Evolutionary conservation across 2,329 filamentous ascomycete genomes (phyloP).

Genomic region (Microsporum audouinii): DNA sequence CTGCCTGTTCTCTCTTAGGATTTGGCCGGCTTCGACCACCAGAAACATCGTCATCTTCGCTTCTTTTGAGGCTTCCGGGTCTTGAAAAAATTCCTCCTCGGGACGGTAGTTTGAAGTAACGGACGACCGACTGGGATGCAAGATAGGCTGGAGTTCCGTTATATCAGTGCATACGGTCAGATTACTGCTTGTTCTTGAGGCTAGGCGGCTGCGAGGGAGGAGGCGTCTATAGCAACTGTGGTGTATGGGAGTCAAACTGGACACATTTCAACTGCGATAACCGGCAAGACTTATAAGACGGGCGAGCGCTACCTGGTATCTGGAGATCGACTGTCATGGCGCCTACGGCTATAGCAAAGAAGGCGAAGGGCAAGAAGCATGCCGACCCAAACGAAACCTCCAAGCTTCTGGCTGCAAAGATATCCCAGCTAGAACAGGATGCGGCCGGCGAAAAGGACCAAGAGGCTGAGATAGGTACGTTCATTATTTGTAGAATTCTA

Average conservation of each 20-base stretch:
- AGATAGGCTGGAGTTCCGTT: not conserved
- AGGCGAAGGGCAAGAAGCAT: constrained; percentile 73
- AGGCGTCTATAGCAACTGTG: not conserved
- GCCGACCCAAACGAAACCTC: constrained; percentile 80
- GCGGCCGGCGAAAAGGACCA: constrained; percentile 89
- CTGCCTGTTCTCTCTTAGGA: not conserved
- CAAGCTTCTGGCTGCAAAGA: constrained; percentile 82
- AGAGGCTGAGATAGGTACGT: constrained; percentile 85
- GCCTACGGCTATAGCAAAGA: constrained; percentile 51
- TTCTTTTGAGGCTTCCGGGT: not conserved
- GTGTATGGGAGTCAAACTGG: not conserved
- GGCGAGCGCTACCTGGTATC: constrained; percentile 1
- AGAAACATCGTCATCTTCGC: not conserved
- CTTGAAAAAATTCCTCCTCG: not conserved
- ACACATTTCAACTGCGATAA: not conserved
- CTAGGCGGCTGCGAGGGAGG: not conserved
- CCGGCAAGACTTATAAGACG: constrained; percentile 4
- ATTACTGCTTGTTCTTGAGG: not conserved
- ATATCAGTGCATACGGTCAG: not conserved
- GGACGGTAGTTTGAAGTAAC: not conserved
- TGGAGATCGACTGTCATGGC: constrained; percentile 25
- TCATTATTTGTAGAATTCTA: not conserved
- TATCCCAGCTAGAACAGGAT: constrained; percentile 89
- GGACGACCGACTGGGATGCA: not conserved
- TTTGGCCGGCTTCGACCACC: not conserved